Percentiles rank a stretch among this genome's conserved stretches.
Conservation (phyloP, 805 yeast species). For the Tanozyma kutaoensis region DNA sequence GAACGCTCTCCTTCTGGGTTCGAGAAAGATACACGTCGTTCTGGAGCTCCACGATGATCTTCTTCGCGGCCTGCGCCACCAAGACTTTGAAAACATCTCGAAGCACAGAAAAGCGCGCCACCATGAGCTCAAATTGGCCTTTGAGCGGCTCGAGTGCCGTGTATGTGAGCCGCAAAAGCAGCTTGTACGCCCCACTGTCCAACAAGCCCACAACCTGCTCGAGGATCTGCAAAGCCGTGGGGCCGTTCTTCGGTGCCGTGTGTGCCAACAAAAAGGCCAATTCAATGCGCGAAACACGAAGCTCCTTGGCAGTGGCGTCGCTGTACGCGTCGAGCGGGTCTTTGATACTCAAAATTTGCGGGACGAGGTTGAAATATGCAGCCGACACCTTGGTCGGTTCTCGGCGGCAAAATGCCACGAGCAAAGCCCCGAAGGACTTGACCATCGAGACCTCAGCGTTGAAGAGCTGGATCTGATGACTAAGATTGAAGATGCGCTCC, state of each 20-base stretch:
- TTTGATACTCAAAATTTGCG: slow-evolving; percentile 38
- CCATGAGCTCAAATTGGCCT: slow-evolving; percentile 23
- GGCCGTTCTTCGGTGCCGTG: slow-evolving; percentile 14
- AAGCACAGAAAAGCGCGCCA: slow-evolving; percentile 37
- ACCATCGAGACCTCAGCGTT: slow-evolving; percentile 58
- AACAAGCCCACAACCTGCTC: slow-evolving; percentile 31
- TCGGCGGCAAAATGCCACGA: slow-evolving; percentile 50
- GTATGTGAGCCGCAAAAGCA: slow-evolving; percentile 46
- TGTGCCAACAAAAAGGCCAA: slow-evolving; percentile 42
- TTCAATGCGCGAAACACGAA: slow-evolving; percentile 53
- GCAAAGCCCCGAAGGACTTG: slow-evolving; percentile 65
- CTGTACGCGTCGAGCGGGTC: slow-evolving; percentile 16
- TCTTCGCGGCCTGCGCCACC: slow-evolving; percentile 52
- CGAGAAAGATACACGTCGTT: slow-evolving; percentile 34
- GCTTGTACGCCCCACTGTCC: slow-evolving; percentile 20
- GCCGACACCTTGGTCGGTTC: slow-evolving; percentile 6
- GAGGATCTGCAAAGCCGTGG: slow-evolving; percentile 26
- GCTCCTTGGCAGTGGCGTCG: too few species aligned
- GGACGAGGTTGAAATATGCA: slow-evolving; percentile 18
- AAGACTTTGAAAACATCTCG: slow-evolving; percentile 47
- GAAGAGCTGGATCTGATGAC: slow-evolving; percentile 49
- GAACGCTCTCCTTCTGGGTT: slow-evolving; percentile 16
- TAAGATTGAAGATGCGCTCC: slow-evolving; percentile 39
- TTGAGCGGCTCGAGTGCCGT: slow-evolving; percentile 33
- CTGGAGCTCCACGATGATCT: slow-evolving; percentile 45